These are phyloP conservation scores for Fusarium tuaranense DNA, from an alignment of 2,329 filamentous ascomycete genomes.

Conservation along the genomic window DNA sequence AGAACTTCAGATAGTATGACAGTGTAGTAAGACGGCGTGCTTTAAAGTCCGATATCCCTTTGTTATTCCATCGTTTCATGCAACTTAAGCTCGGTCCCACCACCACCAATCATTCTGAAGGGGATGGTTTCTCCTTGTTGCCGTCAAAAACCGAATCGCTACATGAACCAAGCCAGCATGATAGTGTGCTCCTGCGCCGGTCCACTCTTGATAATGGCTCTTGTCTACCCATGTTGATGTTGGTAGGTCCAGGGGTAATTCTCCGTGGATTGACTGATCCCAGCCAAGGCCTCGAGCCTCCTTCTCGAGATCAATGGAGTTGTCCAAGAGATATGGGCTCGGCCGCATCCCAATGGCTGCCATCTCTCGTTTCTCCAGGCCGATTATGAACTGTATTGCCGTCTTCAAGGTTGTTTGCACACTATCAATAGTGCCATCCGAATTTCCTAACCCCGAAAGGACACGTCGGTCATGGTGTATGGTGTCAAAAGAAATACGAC, in stretches of 20 bases:
- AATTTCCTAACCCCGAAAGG: neutral
- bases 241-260: neutral
- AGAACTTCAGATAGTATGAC: neutral
- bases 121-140: neutral
- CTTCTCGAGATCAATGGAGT: neutral
- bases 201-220: neutral
- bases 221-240: neutral
- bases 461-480: neutral
- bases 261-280: neutral
- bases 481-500: neutral
- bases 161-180: neutral
- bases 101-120: slow-evolving; percentile 4
- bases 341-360: neutral
- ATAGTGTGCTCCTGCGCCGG: neutral
- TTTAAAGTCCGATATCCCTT: neutral
- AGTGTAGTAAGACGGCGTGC: neutral
- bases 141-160: neutral
- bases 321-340: neutral
- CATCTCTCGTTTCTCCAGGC: neutral
- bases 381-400: slow-evolving; percentile 1
- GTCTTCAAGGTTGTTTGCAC: slow-evolving; percentile 3
- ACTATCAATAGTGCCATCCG: neutral
- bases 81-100: neutral
- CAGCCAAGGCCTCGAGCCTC: neutral
- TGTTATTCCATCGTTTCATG: neutral